Base-by-base conservation (phyloP, 1,139 yeast species). In the Candida sp. region DNA sequence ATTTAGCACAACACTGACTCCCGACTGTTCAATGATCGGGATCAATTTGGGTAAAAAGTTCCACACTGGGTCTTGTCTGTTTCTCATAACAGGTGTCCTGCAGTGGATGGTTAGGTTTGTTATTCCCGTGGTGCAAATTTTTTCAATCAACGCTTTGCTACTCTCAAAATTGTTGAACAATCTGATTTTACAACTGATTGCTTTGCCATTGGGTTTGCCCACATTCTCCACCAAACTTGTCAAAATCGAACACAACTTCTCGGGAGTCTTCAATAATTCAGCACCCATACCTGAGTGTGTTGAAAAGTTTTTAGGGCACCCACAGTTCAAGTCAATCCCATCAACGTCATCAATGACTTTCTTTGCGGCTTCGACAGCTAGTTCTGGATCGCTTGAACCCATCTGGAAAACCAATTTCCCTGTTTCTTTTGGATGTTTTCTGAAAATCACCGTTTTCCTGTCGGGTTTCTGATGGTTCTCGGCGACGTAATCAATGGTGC, bases 271-370 rank as follows among this genome's bases (percentile, higher is more conserved):
- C 53, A 94, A 75, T 45, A 94, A 74, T 0, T 97, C 98, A 3
- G 98, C 97, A 4, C 99, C 99, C 98, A 94, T 94, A 1, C 99
- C 99, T 0, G 96, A 80, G 67, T 92, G 98, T 3, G 91, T 80
- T 1, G 92, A 86, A 61, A 90, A 90, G 54, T 88, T 93, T 64
- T 91, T 92, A 2, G 99, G 99, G 70, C 99, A 94, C 4, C 99
- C 99, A 39, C 97, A 91, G 67, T 94, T 94, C 54, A 94, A 81
- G 66, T 94, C 99, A 11, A 94, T 88, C 7, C 96, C 98, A 55
- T 86, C 92, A 1, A 94, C 98, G 67, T 94, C 99, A 2, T 77
- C 63, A 12, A 93, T 91, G 2, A 94, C 90, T 45, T 86, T 77
- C 50, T 78, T 72, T 0, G 97, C 98, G 0, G 98, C 99, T 55